phyloP scores from a whole-genome alignment of 83 land plant genomes.

The Diphasiastrum complanatum region DNA sequence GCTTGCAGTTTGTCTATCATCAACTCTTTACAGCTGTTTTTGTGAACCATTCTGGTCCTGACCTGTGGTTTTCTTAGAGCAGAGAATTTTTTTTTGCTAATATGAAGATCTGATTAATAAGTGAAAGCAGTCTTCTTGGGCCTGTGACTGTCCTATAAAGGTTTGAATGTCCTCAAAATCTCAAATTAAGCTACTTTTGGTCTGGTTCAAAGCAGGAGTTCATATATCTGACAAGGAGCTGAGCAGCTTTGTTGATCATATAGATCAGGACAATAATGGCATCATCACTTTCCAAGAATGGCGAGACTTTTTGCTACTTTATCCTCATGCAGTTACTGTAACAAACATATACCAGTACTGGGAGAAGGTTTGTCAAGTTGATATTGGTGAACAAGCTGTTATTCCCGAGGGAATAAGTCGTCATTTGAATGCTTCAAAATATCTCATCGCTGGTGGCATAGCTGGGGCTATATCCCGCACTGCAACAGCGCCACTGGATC shows the following conservation, averaged over 20 bases:
- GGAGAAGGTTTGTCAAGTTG: constrained; percentile 78
- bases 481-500: constrained; percentile 86
- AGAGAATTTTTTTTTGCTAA: no score
- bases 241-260: constrained; percentile 64
- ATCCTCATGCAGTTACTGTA: constrained; percentile 78
- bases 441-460: constrained; percentile 79
- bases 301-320: constrained; percentile 84
- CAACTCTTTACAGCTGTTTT: no score
- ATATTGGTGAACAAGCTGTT: constrained; percentile 87
- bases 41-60: no score
- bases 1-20: no score
- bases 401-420: constrained; percentile 80
- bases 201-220: constrained; percentile 84
- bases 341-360: constrained; percentile 77
- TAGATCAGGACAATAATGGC: constrained; percentile 90
- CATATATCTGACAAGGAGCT: constrained; percentile 69
- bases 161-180: background rate
- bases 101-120: no score
- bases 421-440: constrained; percentile 55
- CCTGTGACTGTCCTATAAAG: background rate
- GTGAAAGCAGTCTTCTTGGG: no score
- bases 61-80: no score
- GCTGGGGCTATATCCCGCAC: constrained; percentile 92
- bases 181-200: constrained; percentile 8
- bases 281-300: constrained; percentile 86